Evolutionary conservation across 352 stramenopile genomes (phyloP).

Genomic region (Blastocystis sp.): DNA sequence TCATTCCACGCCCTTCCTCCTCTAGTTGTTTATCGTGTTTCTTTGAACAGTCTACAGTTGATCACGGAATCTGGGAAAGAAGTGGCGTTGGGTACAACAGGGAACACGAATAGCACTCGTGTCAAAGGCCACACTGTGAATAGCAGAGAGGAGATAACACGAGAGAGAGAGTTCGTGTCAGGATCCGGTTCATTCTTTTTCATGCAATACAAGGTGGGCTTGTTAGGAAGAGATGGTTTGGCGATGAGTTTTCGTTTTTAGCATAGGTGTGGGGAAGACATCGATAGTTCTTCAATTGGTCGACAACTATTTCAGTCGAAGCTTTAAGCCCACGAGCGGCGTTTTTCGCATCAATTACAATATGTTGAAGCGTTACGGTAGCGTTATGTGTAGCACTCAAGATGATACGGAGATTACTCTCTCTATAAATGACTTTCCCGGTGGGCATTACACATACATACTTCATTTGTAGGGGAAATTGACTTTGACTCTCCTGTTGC

Average conservation of each 20-base stretch:
- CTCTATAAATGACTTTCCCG: constrained; percentile 10
- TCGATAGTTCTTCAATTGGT: constrained; percentile 25
- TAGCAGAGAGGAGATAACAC: no score
- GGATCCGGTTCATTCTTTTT: no score
- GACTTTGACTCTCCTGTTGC: not conserved
- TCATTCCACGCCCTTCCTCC: no score
- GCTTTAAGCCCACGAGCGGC: constrained; percentile 18
- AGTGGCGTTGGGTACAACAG: no score
- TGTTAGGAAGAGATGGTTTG: no score
- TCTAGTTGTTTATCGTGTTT: not conserved
- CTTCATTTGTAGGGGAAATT: not conserved
- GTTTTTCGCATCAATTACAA: constrained; percentile 30
- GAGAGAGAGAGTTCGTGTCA: no score
- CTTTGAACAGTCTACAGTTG: not conserved
- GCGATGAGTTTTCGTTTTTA: not conserved
- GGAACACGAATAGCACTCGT: no score
- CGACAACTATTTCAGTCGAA: constrained; percentile 30
- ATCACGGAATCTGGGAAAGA: no score
- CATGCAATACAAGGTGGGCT: no score
- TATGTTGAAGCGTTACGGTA: not conserved
- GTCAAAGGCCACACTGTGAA: no score
- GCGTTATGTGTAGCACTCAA: not conserved
- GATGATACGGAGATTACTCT: not conserved
- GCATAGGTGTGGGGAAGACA: constrained; percentile 32
- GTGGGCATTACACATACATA: not conserved